A percentile compares a stretch with the other conserved stretches of the same genome.
Evolutionary conservation across 2,329 filamentous ascomycete species (phyloP).

Genomic region (Claviceps fusiformis): DNA sequence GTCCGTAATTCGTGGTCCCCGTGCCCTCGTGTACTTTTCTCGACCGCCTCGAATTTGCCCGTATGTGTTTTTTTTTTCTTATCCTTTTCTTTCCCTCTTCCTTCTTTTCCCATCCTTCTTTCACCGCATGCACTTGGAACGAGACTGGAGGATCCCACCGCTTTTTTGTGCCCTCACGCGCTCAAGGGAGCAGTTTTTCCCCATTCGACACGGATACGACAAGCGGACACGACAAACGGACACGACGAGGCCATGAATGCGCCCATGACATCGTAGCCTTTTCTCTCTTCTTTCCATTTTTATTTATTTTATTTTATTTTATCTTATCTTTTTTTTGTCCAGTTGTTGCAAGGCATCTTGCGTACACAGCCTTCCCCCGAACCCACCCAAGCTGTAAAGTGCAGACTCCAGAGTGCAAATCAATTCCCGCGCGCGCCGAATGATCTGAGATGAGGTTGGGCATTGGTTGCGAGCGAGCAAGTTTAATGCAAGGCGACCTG

Average conservation of each 20-base stretch:
- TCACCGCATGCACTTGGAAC: no score
- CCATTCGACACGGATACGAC: not conserved
- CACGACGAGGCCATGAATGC: not conserved
- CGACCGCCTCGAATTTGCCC: not conserved
- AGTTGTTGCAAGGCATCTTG: not conserved
- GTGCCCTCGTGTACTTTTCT: not conserved
- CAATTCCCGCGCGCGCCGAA: not conserved
- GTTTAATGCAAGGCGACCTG: not conserved
- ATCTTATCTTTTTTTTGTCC: no score
- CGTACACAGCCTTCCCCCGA: not conserved
- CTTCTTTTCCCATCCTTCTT: not conserved
- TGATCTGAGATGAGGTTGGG: not conserved
- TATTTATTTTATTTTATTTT: no score
- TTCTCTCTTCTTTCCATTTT: not conserved
- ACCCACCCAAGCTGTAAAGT: not conserved
- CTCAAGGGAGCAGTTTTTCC: not conserved
- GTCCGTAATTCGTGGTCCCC: no score
- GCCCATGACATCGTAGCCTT: not conserved
- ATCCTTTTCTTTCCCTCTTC: no score
- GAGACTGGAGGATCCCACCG: no score
- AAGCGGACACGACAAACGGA: no score
- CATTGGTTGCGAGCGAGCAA: not conserved
- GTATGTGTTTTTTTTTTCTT: not conserved
- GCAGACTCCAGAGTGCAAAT: not conserved
- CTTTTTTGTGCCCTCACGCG: not conserved